A percentile compares a stretch with the other conserved stretches of the same genome.
Conservation (phyloP, 768 basidiomycete species). For the Hygrophoropsis aurantiaca region DNA sequence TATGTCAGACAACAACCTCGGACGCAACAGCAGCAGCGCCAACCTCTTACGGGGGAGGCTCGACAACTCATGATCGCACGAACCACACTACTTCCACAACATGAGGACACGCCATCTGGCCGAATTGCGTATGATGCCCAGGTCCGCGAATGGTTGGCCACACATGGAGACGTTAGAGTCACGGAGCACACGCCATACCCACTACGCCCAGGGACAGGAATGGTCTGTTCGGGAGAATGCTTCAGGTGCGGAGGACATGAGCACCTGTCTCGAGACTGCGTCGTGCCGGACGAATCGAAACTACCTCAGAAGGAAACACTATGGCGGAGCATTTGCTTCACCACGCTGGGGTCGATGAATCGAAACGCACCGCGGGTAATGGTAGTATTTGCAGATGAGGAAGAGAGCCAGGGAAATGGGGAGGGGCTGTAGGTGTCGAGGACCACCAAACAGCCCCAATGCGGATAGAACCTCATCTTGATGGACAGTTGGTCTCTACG, state of each 20-base stretch:
- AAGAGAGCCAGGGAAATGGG: background rate
- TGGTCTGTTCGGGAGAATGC: background rate
- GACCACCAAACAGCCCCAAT: background rate
- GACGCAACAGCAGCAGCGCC: no score
- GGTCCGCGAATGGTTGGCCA: background rate
- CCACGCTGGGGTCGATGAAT: background rate
- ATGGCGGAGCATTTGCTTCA: background rate
- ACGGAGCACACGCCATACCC: background rate
- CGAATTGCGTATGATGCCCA: background rate
- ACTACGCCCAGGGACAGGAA: background rate
- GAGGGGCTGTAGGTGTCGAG: background rate
- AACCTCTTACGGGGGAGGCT: background rate
- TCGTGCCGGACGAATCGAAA: background rate
- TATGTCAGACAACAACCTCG: no score
- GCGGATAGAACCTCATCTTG: background rate
- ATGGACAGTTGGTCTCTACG: background rate
- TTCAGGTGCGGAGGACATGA: background rate
- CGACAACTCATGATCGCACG: background rate
- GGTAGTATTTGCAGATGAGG: background rate
- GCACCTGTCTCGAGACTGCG: background rate
- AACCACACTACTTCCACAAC: background rate
- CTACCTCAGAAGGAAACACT: background rate
- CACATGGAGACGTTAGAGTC: background rate
- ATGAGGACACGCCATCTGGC: background rate
- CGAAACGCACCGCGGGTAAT: no score